Conservation (phyloP, 2,329 filamentous ascomycete species). For the Fusarium nodosum region DNA sequence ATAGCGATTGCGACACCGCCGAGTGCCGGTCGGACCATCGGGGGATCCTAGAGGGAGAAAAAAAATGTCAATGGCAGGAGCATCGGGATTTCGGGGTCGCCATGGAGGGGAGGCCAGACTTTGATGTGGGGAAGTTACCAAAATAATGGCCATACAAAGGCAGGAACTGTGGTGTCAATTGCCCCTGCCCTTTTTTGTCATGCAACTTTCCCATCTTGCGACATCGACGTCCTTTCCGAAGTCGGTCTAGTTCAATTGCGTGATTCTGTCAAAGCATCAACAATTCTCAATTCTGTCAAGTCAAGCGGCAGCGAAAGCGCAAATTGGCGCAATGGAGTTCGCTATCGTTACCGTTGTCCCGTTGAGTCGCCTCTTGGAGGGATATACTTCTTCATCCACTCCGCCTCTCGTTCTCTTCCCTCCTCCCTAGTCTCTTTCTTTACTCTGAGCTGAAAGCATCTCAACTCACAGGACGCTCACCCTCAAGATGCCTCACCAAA, state of each 20-base stretch:
- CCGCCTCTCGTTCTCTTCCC: conserved; percentile 17
- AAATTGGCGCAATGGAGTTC: conserved; percentile 38
- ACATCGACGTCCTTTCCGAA: conserved; percentile 51
- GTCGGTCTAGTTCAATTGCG: conserved; percentile 56
- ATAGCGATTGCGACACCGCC: conserved; percentile 37
- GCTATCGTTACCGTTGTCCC: conserved; percentile 42
- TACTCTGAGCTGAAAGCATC: conserved; percentile 44
- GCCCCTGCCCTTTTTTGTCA: conserved; percentile 30
- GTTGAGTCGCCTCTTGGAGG: conserved; percentile 46
- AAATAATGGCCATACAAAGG: background rate
- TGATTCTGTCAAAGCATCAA: conserved; percentile 57
- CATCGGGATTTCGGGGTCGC: conserved; percentile 49
- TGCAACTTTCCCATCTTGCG: conserved; percentile 37
- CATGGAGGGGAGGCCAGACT: conserved; percentile 28
- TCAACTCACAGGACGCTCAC: conserved; percentile 39
- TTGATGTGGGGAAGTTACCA: conserved; percentile 34
- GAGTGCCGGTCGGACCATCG: conserved; percentile 49
- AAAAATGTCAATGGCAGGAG: conserved; percentile 23
- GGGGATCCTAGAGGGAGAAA: conserved; percentile 21
- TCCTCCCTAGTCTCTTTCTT: conserved; percentile 15
- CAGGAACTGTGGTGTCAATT: rapidly evolving
- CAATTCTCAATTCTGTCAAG: conserved; percentile 51
- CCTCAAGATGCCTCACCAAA: conserved; percentile 53
- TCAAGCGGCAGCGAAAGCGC: conserved; percentile 25
- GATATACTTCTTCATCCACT: conserved; percentile 31